These are phyloP conservation scores for Akanthomyces muscarius DNA, from an alignment of 2,329 filamentous ascomycete species.

Conservation along the genomic window DNA sequence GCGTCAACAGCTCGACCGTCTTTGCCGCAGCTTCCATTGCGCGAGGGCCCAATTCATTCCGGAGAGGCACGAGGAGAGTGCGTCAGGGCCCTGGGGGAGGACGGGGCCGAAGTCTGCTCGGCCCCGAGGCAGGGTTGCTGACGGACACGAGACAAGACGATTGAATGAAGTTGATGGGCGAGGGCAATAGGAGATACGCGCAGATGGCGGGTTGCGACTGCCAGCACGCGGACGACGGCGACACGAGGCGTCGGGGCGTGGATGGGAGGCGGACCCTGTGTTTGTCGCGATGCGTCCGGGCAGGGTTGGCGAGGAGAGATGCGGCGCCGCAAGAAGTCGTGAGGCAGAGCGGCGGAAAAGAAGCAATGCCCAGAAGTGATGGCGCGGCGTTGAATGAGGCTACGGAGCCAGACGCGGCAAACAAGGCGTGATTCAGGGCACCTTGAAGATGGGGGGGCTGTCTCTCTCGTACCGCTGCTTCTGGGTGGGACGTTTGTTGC, in stretches of 20 bases:
- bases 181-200: neutral
- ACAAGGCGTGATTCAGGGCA: neutral
- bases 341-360: neutral
- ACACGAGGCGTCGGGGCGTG: neutral
- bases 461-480: neutral
- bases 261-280: neutral
- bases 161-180: neutral
- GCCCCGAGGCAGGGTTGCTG: conserved; percentile 11
- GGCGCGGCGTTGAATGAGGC: neutral
- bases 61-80: conserved; percentile 19
- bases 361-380: neutral
- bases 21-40: conserved; percentile 59
- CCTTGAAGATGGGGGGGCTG: conserved; percentile 6
- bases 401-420: neutral
- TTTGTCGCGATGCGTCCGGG: conserved; percentile 13
- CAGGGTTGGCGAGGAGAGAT: neutral
- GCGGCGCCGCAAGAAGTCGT: neutral
- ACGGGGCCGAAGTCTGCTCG: conserved; percentile 8
- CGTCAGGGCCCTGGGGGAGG: conserved; percentile 24
- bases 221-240: neutral
- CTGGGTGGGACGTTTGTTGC: conserved; percentile 11
- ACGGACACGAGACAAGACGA: neutral
- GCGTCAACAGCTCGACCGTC: conserved; percentile 50
- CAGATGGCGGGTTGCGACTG: neutral
- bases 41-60: conserved; percentile 35